Evolutionary conservation across 345 rosid species (phyloP), one percentile per base, ranked within the genome.

Genomic region (Aquilaria malaccensis): DNA sequence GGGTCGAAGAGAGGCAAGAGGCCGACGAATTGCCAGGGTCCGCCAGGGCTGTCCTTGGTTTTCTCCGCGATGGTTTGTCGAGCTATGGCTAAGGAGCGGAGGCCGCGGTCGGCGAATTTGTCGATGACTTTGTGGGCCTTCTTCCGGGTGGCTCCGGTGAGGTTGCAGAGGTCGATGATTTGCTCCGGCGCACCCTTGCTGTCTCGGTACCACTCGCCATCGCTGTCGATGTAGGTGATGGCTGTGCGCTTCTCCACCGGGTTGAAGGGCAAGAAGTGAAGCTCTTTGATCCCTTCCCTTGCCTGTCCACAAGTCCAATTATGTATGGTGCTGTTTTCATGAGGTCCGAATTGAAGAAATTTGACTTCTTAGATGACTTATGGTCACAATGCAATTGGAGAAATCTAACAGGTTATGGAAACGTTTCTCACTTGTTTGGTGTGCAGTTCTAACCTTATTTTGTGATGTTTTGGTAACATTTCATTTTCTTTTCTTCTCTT

Each of bases 111-210:
- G 2, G 98, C 98, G 55, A 77, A 93, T 30, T 65, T 68, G 68
- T 59, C 83, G 46, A 93, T 93, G 72, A 90, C 69, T 50, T 74
- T 65, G 56, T 77, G 92, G 1, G 84, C 95, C 71, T 69, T 87
- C 54, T 67, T 75, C 55, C 50, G 68, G 9, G 22, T 33, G 11
- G 79, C 96, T 29, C 89, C 95, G 52, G 72, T 75, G 63, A 89
- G 87, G 0, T 68, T 68, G 49, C 97, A 89, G 0, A 93, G 92
- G 2, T 89, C 90, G 43, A 89, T 89, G 12, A 93, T 89, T 94
- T 94, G 97, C 75, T 94, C 99, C 0, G 97, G 97, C 53, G 99
- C 95, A 56, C 97, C 97, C 76, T 94, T 94, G 75, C 99, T 94
- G 54, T 81, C 59, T 46, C 96, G 74, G 62, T 81, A 81, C 99